Evolutionary conservation across 2,329 filamentous ascomycete species (phyloP), one percentile per base, ranked within the genome.

Genomic region (Whalleya microplaca): DNA sequence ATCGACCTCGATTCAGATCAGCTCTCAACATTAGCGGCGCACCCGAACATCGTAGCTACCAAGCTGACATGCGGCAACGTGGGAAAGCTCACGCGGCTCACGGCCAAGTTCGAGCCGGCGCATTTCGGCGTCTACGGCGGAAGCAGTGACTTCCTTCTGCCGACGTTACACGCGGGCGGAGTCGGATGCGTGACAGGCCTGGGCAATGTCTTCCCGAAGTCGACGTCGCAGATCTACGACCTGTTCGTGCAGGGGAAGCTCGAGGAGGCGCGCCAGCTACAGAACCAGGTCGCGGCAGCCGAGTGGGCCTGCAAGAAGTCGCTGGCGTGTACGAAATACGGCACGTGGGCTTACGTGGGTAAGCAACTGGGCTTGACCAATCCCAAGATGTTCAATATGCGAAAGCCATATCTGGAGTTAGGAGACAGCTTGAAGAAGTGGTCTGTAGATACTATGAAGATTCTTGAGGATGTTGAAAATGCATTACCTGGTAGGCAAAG

Each of bases 231-330:
- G 1, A 64, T 80, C 0, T 80, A 75, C 51, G 71, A 76, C 27
- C 58, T 78, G 0, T 80, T 74, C 72, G 70, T 68, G 8, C 69
- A 64, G 0, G 76, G 76, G 0, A 68, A 70, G 52, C 46, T 70
- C 1, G 70, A 66, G 63, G 23, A 27, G 23, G 23, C 23, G 23
- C 23, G 23, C 23, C 4, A 27, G 21, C 62, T 80, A 23, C 79
- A 81, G 46, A 73, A 73, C 2, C 57, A 74, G 2, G 74, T 80
- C 0, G 77, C 79, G 1, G 74, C 77, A 46, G 78, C 78, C 0
- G 79, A 81, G 58, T 79, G 77, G 73, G 78, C 79, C 0, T 81
- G 79, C 59, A 81, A 81, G 64, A 79, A 80, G 66, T 73, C 76
- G 0, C 73, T 81, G 21, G 72, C 76, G 0, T 66, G 72, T 7